Base-by-base conservation (phyloP, 2,329 filamentous ascomycete genomes). In the Lachnellula cervina region DNA sequence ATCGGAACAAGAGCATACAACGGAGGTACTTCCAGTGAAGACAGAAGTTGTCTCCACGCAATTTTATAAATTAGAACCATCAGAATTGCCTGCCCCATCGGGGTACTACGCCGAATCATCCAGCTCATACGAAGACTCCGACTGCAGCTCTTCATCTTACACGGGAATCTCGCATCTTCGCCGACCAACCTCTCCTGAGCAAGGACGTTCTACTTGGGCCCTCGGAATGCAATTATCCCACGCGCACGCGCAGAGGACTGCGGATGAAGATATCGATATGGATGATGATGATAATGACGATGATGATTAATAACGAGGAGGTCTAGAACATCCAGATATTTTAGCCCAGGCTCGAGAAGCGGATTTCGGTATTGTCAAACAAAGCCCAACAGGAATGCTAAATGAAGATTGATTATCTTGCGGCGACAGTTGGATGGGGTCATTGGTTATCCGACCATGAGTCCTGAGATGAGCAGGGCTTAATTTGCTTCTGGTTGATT, bases 301-400 rank as follows among this genome's bases (percentile, higher is more conserved):
- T 2, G 55, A 57, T 9, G 58, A 60, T 1, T 17, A 60, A 62
- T 16, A 56, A 50, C 16, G 57, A 62, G 47, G 54, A 54, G 21
- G 60, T 57, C 40, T 62, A 64, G 35, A 62, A 64, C 35, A 64
- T 66, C 59, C 16, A 42, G 16, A 42, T 42, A 16, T 19, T 5
- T 52, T 66, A 7, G 62, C 59, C 3, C 51, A 58, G 32, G 51
- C 53, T 3, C 51, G 63, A 32, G 47, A 51, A 13, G 8, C 57
- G 2, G 56, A 66, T 51, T 62, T 64, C 4, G 48, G 57, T 11
- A 55, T 23, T 2, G 53, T 65, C 5, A 52, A 52, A 7, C 16
- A 32, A 56, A 25, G 63, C n/a, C n/a, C n/a, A 66, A 21, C 16
- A 51, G 34, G 60, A 62, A 50, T 65, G 61, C 35, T 58, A 63